A percentile compares a stretch with the other conserved stretches of the same genome.
These are phyloP conservation scores for Plasmodium malariae DNA, from an alignment of 169 alveolate species.

Conservation along the genomic window DNA sequence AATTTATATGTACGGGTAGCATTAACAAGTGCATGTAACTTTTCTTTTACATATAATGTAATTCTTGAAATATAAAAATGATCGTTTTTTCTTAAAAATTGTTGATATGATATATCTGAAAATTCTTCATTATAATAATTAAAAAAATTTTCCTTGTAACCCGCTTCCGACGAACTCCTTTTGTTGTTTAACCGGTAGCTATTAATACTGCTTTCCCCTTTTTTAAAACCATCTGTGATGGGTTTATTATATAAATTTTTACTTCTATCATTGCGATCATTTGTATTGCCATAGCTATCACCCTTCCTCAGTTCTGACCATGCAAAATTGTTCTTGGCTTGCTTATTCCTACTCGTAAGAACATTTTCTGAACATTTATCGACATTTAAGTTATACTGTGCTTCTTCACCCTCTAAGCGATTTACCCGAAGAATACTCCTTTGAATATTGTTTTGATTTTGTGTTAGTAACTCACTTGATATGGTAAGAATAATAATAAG, in stretches of 20 bases:
- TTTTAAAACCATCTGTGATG: background rate
- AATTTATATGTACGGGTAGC: slow-evolving; percentile 23
- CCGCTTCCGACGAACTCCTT: background rate
- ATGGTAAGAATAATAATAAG: slow-evolving; percentile 47
- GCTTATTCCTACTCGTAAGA: background rate
- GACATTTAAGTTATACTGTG: background rate
- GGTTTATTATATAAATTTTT: background rate
- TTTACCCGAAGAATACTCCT: background rate
- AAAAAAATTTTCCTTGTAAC: slow-evolving; percentile 10
- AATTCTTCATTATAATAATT: slow-evolving; percentile 28
- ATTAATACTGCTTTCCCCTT: slow-evolving; percentile 3
- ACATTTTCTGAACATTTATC: background rate
- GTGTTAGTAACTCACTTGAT: slow-evolving; percentile 48
- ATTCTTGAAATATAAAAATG: slow-evolving; percentile 27
- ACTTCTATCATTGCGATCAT: background rate
- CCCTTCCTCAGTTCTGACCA: background rate
- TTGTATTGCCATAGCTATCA: background rate
- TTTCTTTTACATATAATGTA: slow-evolving; percentile 15
- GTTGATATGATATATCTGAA: slow-evolving; percentile 57
- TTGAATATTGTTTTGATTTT: slow-evolving; percentile 19
- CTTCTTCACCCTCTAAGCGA: no score
- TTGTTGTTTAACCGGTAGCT: slow-evolving; percentile 14
- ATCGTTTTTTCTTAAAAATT: slow-evolving; percentile 36
- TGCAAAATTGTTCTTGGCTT: background rate
- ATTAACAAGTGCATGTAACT: background rate